Evolutionary conservation across 495 filamentous ascomycete genomes (phyloP).

Genomic region (Lineolata rhizophorae): DNA sequence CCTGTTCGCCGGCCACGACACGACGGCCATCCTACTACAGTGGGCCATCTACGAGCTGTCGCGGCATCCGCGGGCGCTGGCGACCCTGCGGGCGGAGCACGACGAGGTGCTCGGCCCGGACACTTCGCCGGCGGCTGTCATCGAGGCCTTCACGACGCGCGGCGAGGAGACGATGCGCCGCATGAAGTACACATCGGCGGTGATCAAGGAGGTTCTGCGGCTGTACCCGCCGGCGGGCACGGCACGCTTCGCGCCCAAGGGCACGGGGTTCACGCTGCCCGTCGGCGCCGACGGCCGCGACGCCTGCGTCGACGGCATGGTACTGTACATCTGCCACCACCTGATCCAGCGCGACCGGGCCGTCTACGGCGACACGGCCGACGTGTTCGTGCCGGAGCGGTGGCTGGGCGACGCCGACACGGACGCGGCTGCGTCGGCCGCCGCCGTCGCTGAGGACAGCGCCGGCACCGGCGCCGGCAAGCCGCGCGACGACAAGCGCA

Average conservation of each 20-base stretch:
- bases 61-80: slow-evolving; percentile 15
- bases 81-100: slow-evolving; percentile 16
- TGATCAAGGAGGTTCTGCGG: slow-evolving; percentile 26
- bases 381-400: slow-evolving; percentile 8
- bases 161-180: slow-evolving; percentile 9
- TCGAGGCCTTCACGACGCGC: slow-evolving; percentile 3
- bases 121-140: slow-evolving; percentile 1
- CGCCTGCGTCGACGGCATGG: not conserved
- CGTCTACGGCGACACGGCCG: slow-evolving; percentile 3
- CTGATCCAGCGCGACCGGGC: slow-evolving; percentile 1
- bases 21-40: slow-evolving; percentile 19
- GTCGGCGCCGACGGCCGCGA: not conserved
- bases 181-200: slow-evolving; percentile 14
- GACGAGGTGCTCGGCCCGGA: slow-evolving; percentile 17
- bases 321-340: slow-evolving; percentile 1
- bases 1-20: slow-evolving; percentile 26
- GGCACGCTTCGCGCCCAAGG: slow-evolving; percentile 2
- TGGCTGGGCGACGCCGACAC: slow-evolving; percentile 3
- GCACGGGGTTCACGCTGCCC: not conserved
- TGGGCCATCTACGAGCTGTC: slow-evolving; percentile 20
- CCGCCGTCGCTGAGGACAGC: not conserved
- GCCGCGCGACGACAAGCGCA: not conserved
- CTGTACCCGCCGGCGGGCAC: slow-evolving; percentile 15
- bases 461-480: not conserved
- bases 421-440: not conserved